Conservation (phyloP, 2,329 filamentous ascomycete genomes). For the Curvularia hawaiiensis region DNA sequence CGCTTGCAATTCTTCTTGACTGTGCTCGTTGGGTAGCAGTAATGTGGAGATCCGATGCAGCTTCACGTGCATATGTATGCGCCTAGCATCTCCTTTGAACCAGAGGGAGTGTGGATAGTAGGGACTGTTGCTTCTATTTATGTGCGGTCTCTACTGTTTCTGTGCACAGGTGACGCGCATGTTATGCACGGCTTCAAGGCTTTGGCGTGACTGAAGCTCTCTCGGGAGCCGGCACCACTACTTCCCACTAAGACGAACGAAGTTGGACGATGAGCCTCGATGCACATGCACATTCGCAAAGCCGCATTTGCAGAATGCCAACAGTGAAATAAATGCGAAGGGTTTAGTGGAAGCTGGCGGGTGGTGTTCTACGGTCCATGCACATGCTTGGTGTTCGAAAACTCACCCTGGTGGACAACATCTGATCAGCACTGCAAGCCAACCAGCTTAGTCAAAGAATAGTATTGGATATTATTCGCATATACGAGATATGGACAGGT, state of each 20-base stretch:
- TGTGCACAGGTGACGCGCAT: neutral
- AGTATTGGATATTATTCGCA: neutral
- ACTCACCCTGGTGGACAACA: neutral
- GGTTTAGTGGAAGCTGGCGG: no score
- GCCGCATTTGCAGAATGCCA: neutral
- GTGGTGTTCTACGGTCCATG: neutral
- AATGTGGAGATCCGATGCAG: neutral
- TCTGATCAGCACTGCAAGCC: conserved; percentile 7
- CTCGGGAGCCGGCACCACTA: neutral
- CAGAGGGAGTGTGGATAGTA: neutral
- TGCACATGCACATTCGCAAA: neutral
- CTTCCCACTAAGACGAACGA: neutral
- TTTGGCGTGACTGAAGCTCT: neutral
- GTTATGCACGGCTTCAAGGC: neutral
- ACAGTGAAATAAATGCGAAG: neutral
- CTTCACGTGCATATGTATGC: conserved; percentile 3
- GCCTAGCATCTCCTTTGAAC: neutral
- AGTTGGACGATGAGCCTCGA: neutral
- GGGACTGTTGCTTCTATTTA: neutral
- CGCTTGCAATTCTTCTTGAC: neutral
- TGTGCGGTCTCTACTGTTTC: neutral
- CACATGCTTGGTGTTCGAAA: neutral
- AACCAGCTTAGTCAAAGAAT: neutral
- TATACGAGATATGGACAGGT: neutral
- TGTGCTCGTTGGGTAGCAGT: neutral